A percentile compares a stretch with the other conserved stretches of the same genome.
Conservation (phyloP, 345 rosid genomes). For the Rhodomyrtus tomentosa region DNA sequence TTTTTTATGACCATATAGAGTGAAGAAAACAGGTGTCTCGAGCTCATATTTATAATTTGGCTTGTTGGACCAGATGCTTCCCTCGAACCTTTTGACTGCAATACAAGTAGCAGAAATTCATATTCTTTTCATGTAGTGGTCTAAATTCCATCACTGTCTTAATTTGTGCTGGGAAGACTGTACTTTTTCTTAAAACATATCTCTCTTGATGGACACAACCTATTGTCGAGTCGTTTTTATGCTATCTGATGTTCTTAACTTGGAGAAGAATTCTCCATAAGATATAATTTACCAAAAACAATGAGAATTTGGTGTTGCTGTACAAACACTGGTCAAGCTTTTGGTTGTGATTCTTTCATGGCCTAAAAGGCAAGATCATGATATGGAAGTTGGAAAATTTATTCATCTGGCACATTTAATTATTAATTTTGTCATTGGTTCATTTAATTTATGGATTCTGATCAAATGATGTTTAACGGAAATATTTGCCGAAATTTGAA, state of each 20-base stretch:
- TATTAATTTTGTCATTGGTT: neutral
- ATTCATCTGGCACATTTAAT: neutral
- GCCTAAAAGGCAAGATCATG: neutral
- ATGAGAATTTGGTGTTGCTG: neutral
- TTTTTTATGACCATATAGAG: neutral
- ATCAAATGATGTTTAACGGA: neutral
- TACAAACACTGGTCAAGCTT: neutral
- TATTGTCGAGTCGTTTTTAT: neutral
- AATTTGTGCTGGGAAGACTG: neutral
- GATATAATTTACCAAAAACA: neutral
- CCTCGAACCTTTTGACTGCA: neutral
- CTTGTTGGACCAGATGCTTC: neutral
- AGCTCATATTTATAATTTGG: neutral
- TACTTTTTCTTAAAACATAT: neutral
- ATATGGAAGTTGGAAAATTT: neutral
- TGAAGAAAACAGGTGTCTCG: neutral
- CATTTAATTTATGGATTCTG: neutral
- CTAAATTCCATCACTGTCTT: neutral
- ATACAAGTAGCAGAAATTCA: neutral
- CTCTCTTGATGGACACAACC: neutral
- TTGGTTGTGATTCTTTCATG: neutral
- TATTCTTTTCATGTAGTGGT: neutral
- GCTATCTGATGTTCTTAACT: neutral
- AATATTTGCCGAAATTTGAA: neutral
- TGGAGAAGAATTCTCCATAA: neutral